Percentiles rank a stretch among this genome's conserved stretches.
Evolutionary conservation across 2,329 filamentous ascomycete species (phyloP).

Genomic region (Xylaria multiplex): DNA sequence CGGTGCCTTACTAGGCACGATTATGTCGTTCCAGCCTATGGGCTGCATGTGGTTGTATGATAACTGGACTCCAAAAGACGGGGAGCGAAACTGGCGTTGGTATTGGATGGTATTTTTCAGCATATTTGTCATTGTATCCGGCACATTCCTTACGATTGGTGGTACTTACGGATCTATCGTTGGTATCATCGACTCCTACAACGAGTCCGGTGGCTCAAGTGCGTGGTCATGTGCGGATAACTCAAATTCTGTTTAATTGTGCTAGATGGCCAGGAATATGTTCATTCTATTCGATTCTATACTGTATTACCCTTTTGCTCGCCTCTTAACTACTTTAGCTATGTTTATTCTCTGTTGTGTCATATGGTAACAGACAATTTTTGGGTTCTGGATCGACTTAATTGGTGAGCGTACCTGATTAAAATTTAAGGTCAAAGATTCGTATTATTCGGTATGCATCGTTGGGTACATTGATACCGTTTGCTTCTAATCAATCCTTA

Average conservation of each 20-base stretch:
- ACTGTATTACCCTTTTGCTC: too few species aligned
- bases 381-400: too few species aligned
- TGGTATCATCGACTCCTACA: constrained; percentile 52
- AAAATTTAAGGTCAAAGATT: too few species aligned
- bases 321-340: too few species aligned
- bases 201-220: constrained; percentile 48
- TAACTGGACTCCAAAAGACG: constrained; percentile 49
- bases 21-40: constrained; percentile 47
- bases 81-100: constrained; percentile 35
- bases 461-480: too few species aligned
- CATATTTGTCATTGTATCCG: constrained; percentile 51
- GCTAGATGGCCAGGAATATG: too few species aligned
- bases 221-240: constrained; percentile 58
- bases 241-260: constrained; percentile 54
- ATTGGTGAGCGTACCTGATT: too few species aligned
- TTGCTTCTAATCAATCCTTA: too few species aligned
- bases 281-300: too few species aligned
- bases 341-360: too few species aligned
- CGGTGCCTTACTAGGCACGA: constrained; percentile 46
- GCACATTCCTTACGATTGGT: constrained; percentile 55
- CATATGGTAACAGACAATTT: too few species aligned
- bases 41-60: constrained; percentile 58
- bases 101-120: constrained; percentile 39
- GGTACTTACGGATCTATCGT: constrained; percentile 58
- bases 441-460: too few species aligned